These are phyloP conservation scores for Bacidia rubella DNA, from an alignment of 495 filamentous ascomycete genomes.

Conservation along the genomic window DNA sequence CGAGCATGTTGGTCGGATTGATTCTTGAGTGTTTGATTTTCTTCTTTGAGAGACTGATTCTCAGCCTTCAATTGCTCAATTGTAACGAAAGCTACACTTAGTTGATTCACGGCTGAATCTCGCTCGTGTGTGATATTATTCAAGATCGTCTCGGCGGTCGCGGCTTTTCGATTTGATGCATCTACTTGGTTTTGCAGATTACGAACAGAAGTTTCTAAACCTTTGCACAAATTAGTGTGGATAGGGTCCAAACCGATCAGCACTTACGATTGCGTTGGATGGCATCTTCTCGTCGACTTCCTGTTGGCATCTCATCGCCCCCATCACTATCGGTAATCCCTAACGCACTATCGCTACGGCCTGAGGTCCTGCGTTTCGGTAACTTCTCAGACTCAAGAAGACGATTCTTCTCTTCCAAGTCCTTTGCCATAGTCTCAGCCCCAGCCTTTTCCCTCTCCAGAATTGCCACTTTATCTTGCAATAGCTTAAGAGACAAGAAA, in stretches of 20 bases:
- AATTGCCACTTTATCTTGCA: constrained; percentile 51
- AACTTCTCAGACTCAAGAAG: constrained; percentile 35
- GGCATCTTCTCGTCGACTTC: constrained; percentile 24
- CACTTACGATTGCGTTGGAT: constrained; percentile 43
- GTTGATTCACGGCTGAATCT: constrained; percentile 49
- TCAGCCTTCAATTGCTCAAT: constrained; percentile 50
- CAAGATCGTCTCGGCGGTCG: constrained; percentile 45
- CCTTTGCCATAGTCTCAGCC: constrained; percentile 39
- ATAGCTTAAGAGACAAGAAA: constrained; percentile 50
- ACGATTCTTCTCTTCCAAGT: constrained; percentile 43
- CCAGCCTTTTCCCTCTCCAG: constrained; percentile 48
- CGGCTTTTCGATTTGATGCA: constrained; percentile 41
- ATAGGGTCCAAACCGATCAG: constrained; percentile 3
- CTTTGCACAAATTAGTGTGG: constrained; percentile 21
- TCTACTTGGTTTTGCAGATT: constrained; percentile 45
- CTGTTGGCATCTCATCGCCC: constrained; percentile 20
- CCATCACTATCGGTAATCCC: constrained; percentile 26
- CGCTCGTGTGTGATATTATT: constrained; percentile 49
- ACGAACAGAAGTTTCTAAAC: constrained; percentile 44
- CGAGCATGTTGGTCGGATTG: constrained; percentile 23
- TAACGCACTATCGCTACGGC: constrained; percentile 30
- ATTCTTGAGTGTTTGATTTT: constrained; percentile 35
- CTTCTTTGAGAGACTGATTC: constrained; percentile 34
- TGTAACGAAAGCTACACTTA: constrained; percentile 49
- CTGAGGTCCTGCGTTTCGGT: constrained; percentile 30